A percentile compares a stretch with the other conserved stretches of the same genome.
Conservation (phyloP, 495 filamentous ascomycete species). For the Trichoderma reesei region DNA sequence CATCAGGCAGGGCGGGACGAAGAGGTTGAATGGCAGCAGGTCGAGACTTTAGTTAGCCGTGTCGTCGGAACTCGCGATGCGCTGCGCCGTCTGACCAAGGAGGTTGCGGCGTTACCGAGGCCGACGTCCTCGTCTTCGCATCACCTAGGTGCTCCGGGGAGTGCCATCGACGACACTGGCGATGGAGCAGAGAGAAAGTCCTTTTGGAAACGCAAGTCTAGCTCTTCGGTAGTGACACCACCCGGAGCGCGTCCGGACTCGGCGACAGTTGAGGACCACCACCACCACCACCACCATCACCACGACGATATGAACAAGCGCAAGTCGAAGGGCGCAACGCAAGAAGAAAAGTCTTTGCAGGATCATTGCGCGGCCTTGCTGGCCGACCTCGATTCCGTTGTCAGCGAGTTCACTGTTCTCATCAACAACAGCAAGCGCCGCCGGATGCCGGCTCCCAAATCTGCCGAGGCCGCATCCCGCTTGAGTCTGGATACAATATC, state of each 20-base stretch:
- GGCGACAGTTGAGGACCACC: conserved; percentile 14
- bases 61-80: conserved; percentile 84
- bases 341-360: conserved; percentile 53
- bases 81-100: conserved; percentile 70
- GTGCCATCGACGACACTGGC: conserved; percentile 29
- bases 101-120: conserved; percentile 48
- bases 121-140: conserved; percentile 32
- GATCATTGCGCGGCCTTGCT: conserved; percentile 72
- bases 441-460: conserved; percentile 43
- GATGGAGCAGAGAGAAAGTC: conserved; percentile 41
- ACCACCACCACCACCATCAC: too few species aligned
- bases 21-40: conserved; percentile 74
- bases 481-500: conserved; percentile 66
- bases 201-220: conserved; percentile 91
- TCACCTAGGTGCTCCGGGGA: conserved; percentile 30
- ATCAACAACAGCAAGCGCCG: conserved; percentile 70
- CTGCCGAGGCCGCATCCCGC: conserved; percentile 43
- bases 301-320: conserved; percentile 12
- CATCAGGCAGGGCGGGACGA: conserved; percentile 40
- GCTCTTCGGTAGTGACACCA: conserved; percentile 30
- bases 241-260: conserved; percentile 36
- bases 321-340: conserved; percentile 19
- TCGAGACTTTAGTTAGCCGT: conserved; percentile 71
- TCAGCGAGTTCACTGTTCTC: conserved; percentile 69
- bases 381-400: conserved; percentile 70